These are phyloP conservation scores for Pichiaceae sp. DNA, from an alignment of 1,139 yeast genomes.

Conservation along the genomic window DNA sequence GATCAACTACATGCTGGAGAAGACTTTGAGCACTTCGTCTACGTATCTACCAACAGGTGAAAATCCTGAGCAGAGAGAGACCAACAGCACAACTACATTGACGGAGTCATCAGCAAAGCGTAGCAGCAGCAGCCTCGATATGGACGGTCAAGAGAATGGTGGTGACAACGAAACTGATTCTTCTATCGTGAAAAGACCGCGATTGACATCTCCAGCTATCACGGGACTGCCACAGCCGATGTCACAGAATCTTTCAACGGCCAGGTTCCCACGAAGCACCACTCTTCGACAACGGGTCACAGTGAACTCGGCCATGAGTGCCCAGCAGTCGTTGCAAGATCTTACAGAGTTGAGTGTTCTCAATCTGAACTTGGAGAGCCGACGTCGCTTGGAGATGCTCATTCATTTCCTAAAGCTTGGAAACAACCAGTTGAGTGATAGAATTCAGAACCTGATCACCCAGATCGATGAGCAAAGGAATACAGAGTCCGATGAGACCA, in stretches of 20 bases:
- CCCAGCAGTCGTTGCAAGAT: conserved; percentile 23
- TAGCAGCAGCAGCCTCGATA: neutral
- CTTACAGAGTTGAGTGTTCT: conserved; percentile 23
- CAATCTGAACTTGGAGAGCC: conserved; percentile 25
- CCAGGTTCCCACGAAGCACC: conserved; percentile 11
- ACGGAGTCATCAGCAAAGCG: neutral
- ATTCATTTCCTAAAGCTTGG: conserved; percentile 27
- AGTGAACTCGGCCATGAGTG: conserved; percentile 19
- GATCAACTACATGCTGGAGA: conserved; percentile 25
- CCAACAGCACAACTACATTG: neutral
- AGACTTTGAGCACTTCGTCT: conserved; percentile 21
- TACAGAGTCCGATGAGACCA: neutral
- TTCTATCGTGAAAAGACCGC: neutral
- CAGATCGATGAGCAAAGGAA: conserved; percentile 11
- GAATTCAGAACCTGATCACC: conserved; percentile 23
- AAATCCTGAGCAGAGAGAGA: neutral
- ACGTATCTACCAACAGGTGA: conserved; percentile 8
- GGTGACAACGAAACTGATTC: neutral
- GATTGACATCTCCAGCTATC: neutral
- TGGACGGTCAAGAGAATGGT: neutral
- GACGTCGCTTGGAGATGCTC: conserved; percentile 25
- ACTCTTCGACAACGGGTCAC: conserved; percentile 20
- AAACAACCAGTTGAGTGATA: conserved; percentile 23
- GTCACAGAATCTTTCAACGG: neutral
- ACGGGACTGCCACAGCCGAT: conserved; percentile 1